Evolutionary conservation across 2,329 filamentous ascomycete species (phyloP), one percentile per base, ranked within the genome.

Genomic region (Sclerotiophoma versabilis): DNA sequence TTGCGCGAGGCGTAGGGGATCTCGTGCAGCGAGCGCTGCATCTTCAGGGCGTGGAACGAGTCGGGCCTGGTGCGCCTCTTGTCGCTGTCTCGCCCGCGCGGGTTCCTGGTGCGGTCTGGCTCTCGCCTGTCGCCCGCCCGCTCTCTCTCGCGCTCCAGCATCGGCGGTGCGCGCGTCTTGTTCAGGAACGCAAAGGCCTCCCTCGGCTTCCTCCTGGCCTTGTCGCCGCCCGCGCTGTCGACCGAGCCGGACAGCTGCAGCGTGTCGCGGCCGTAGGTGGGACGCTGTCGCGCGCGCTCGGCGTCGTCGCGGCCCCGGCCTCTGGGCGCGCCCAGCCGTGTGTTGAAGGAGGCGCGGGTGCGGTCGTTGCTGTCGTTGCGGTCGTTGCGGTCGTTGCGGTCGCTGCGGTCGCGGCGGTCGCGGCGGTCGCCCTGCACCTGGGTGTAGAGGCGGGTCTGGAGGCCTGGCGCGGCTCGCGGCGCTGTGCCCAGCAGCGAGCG

Each of bases 41-140:
- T 98, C 78, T 96, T 96, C 74, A 98, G 81, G 4, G 93, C 93
- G 72, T 96, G 93, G 75, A 85, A 89, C 7, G 83, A 76, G 42
- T 81, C 79, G 19, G 80, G 79, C 32, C 54, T 78, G 74, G 58
- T 55, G 41, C 63, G 59, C 47, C 64, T 55, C 52, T 64, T 70
- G 34, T 62, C 63, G 27, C 62, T 56, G 39, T 65, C 58, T n/a
- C 61, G 57, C 8, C 49, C 65, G 6, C 27, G 49, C 10, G 45
- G 49, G 54, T 56, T 38, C 34, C 6, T 45, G 17, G 38, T 25
- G 50, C 50, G 34, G 54, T 39, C 45, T 37, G 47, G 23, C 36
- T 60, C 43, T 20, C 57, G 36, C 12, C 38, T 25, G 23, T 45
- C 48, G n/a, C 20, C 29, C 34, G 49, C 44, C 37, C 49, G 42